phyloP scores from a whole-genome alignment of 306 rosid genomes.

The Quercus glauca region DNA sequence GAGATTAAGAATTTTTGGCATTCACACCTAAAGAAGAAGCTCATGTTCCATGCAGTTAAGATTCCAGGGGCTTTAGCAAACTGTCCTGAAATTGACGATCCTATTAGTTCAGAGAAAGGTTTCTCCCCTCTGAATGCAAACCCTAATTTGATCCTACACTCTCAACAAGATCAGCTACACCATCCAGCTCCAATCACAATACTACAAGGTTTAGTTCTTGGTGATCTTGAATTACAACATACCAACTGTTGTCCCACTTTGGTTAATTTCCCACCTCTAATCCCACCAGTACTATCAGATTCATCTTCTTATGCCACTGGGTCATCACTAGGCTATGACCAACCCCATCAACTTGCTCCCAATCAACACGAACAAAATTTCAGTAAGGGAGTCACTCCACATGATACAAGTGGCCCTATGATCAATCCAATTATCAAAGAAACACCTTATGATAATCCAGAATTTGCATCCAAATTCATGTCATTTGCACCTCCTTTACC shows the following conservation, averaged over 20 bases:
- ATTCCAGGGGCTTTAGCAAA: conserved; percentile 43
- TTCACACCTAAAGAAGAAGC: conserved; percentile 90
- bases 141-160: conserved; percentile 42
- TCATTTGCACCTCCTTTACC: conserved; percentile 35
- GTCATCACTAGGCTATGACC: conserved; percentile 31
- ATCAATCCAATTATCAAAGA: conserved; percentile 38
- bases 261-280: conserved; percentile 31
- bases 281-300: conserved; percentile 31
- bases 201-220: conserved; percentile 37
- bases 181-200: conserved; percentile 53
- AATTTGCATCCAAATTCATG: conserved; percentile 15
- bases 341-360: conserved; percentile 31
- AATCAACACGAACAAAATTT: conserved; percentile 36
- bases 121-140: conserved; percentile 54
- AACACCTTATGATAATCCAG: conserved; percentile 8
- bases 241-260: conserved; percentile 22
- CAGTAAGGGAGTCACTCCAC: conserved; percentile 21
- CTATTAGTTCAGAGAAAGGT: conserved; percentile 32
- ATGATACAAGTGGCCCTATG: conserved; percentile 18
- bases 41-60: conserved; percentile 46
- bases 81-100: conserved; percentile 49
- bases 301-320: conserved; percentile 31
- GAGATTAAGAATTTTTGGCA: conserved; percentile 99
- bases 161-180: conserved; percentile 38
- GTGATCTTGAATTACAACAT: conserved; percentile 37